Evolutionary conservation across 257 asterid species (phyloP).

Genomic region (Przewalskia tangutica): DNA sequence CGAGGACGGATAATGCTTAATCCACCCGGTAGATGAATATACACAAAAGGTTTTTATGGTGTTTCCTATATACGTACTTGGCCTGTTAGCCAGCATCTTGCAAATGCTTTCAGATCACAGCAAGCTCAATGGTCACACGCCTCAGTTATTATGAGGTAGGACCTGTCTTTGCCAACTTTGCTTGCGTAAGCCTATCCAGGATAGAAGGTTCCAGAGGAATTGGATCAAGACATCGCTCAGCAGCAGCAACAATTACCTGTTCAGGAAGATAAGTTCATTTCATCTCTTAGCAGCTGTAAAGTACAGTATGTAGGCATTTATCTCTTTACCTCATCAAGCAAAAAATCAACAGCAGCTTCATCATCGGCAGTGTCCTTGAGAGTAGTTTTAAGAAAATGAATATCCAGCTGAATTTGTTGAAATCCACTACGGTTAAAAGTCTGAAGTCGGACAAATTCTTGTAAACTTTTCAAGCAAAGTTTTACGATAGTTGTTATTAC

Average conservation of each 20-base stretch:
- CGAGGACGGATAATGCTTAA: background rate
- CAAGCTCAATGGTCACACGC: background rate
- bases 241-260: conserved; percentile 73
- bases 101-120: background rate
- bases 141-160: background rate
- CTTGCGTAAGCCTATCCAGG: conserved; percentile 77
- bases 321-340: conserved; percentile 79
- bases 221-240: conserved; percentile 88
- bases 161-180: conserved; percentile 52
- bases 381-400: conserved; percentile 64
- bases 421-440: conserved; percentile 90
- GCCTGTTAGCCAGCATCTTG: background rate
- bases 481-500: conserved; percentile 58
- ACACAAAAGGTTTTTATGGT: background rate
- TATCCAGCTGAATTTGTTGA: conserved; percentile 93
- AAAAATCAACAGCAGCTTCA: conserved; percentile 87
- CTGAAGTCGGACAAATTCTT: conserved; percentile 87
- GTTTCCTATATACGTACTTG: background rate
- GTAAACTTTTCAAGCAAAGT: conserved; percentile 81
- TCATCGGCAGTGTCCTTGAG: conserved; percentile 73
- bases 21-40: background rate
- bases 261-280: background rate
- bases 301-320: background rate
- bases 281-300: background rate
- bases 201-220: conserved; percentile 70